phyloP scores from a whole-genome alignment of 208 protist genomes.

The Leishmania lainsoni region DNA sequence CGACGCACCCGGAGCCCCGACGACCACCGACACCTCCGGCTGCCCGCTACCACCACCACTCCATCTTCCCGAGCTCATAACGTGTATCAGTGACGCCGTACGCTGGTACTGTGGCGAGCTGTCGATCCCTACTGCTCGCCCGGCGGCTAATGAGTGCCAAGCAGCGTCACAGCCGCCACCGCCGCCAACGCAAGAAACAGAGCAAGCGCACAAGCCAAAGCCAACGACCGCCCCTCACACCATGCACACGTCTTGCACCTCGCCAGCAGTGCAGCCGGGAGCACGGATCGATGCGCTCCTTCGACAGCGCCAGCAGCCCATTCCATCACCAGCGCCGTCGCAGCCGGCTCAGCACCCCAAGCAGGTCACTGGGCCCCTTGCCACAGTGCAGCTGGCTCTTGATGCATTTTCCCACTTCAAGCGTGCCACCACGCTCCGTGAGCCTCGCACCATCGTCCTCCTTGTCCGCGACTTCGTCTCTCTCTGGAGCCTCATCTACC shows the following conservation, averaged over 20 bases:
- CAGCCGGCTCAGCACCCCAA: not conserved
- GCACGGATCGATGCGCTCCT: conserved; percentile 23
- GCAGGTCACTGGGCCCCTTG: conserved; percentile 15
- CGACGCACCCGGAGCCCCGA: not conserved
- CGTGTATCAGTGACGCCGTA: conserved; percentile 23
- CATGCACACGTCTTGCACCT: not conserved
- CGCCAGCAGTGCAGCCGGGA: conserved; percentile 3
- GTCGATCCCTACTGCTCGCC: no score
- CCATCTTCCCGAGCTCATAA: conserved; percentile 15
- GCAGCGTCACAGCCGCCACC: not conserved
- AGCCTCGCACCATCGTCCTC: conserved; percentile 23
- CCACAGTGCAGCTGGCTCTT: conserved; percentile 20
- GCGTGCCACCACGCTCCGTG: conserved; percentile 14
- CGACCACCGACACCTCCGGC: not conserved
- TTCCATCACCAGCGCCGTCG: not conserved
- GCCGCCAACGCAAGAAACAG: not conserved
- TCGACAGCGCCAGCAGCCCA: conserved; percentile 7
- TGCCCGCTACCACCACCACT: conserved; percentile 14
- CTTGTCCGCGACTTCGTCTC: conserved; percentile 17
- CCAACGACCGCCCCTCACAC: not conserved
- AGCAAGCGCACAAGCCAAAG: not conserved
- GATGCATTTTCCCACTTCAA: conserved; percentile 20
- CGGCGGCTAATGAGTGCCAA: not conserved
- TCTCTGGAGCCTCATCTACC: conserved; percentile 30
- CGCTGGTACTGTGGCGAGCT: conserved; percentile 30